Conservation (phyloP, 148 eudicot species). For the Nepenthes gracilis region DNA sequence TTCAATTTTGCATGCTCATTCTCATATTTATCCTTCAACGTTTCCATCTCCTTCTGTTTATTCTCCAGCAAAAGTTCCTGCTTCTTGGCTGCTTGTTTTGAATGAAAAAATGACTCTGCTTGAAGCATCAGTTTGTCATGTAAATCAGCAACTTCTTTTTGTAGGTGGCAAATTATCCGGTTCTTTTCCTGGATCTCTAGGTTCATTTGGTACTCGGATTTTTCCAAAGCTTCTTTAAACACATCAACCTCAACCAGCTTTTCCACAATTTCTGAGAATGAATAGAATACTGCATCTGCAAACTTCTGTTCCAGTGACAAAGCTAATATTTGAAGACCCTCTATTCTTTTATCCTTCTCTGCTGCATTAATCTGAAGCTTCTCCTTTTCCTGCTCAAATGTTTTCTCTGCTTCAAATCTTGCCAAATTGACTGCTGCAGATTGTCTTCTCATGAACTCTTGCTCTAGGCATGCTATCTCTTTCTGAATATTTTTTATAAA, state of each 20-base stretch:
- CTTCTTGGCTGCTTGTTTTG: conserved; percentile 16
- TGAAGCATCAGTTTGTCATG: conserved; percentile 15
- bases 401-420: conserved; percentile 21
- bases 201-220: conserved; percentile 22
- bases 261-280: conserved; percentile 24
- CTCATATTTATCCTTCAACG: conserved; percentile 14
- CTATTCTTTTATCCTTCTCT: conserved; percentile 31
- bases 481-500: conserved; percentile 23
- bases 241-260: conserved; percentile 21
- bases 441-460: conserved; percentile 21
- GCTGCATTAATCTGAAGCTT: conserved; percentile 14
- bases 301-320: conserved; percentile 20
- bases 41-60: conserved; percentile 22
- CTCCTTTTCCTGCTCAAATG: conserved; percentile 28
- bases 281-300: conserved; percentile 10
- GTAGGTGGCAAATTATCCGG: conserved; percentile 11
- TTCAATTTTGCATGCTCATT: conserved; percentile 17
- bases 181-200: conserved; percentile 31
- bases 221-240: conserved; percentile 30
- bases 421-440: conserved; percentile 15
- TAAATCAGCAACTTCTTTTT: conserved; percentile 14
- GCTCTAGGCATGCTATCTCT: conserved; percentile 25
- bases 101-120: conserved; percentile 20
- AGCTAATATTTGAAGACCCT: conserved; percentile 18
- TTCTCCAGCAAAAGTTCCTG: conserved; percentile 30